Conservation (phyloP, 306 rosid species). For the Vigna unguiculata region DNA sequence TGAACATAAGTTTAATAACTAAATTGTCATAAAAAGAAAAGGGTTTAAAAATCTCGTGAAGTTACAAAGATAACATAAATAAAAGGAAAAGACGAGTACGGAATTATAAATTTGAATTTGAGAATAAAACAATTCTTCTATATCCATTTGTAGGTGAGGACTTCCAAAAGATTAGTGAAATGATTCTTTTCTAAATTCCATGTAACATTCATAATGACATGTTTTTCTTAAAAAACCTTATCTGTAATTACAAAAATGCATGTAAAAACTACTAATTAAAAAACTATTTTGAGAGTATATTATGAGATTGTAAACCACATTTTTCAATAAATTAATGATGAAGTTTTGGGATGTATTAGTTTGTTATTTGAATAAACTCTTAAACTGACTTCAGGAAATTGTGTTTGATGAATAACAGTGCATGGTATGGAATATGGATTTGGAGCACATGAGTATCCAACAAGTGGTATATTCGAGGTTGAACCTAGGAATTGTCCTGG, state of each 20-base stretch:
- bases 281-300: neutral
- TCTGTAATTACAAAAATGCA: constrained; percentile 21
- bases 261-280: neutral
- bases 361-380: constrained; percentile 30
- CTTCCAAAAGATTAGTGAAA: neutral
- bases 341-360: constrained; percentile 24
- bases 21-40: too few species aligned
- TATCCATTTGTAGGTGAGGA: too few species aligned
- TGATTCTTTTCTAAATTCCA: neutral
- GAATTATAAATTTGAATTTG: too few species aligned
- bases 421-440: constrained; percentile 94
- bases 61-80: too few species aligned
- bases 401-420: constrained; percentile 61
- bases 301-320: neutral
- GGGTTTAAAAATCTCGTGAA: too few species aligned
- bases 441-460: constrained; percentile 91
- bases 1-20: too few species aligned
- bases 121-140: too few species aligned
- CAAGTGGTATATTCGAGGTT: constrained; percentile 97
- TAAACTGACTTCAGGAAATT: constrained; percentile 34
- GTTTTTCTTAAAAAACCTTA: neutral
- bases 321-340: neutral
- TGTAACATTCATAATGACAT: neutral
- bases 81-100: too few species aligned
- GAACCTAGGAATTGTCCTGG: constrained; percentile 99